Percentiles rank a stretch among this genome's conserved stretches.
phyloP scores from a whole-genome alignment of 441 rosid species.

The Erodium moschatum region DNA sequence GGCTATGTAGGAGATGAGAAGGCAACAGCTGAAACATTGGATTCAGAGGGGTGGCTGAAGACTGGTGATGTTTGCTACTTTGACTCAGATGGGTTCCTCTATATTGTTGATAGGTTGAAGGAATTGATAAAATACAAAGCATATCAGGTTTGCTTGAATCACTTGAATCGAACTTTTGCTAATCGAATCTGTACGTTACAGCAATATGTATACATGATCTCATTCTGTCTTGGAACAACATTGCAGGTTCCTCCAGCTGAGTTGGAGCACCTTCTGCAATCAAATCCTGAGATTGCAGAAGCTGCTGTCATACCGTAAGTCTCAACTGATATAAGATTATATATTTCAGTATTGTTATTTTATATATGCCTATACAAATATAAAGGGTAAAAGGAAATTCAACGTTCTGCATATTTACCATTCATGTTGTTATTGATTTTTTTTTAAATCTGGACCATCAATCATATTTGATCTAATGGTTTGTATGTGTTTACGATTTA shows the following conservation, averaged over 20 bases:
- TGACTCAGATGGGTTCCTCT: constrained; percentile 57
- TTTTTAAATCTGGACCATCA: no score
- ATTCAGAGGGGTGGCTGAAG: constrained; percentile 81
- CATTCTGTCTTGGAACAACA: background rate
- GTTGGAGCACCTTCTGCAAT: constrained; percentile 63
- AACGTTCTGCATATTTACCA: no score
- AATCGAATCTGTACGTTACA: no score
- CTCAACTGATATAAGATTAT: background rate
- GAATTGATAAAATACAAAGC: constrained; percentile 87
- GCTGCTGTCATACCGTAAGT: constrained; percentile 87
- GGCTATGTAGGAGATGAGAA: constrained; percentile 73
- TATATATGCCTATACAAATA: no score
- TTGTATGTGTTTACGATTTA: no score
- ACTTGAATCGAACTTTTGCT: no score
- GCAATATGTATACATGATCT: no score
- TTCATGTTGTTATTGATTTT: no score
- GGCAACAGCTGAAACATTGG: constrained; percentile 75
- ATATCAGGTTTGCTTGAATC: constrained; percentile 48
- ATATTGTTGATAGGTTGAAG: constrained; percentile 72
- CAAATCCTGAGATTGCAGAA: constrained; percentile 61
- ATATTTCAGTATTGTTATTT: no score
- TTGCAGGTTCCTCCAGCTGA: constrained; percentile 82
- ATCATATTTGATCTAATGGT: no score
- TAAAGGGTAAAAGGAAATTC: no score
- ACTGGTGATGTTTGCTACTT: constrained; percentile 90